Evolutionary conservation across 345 rosid genomes (phyloP), one percentile per base, ranked within the genome.

Genomic region (Pugionium cornutum): DNA sequence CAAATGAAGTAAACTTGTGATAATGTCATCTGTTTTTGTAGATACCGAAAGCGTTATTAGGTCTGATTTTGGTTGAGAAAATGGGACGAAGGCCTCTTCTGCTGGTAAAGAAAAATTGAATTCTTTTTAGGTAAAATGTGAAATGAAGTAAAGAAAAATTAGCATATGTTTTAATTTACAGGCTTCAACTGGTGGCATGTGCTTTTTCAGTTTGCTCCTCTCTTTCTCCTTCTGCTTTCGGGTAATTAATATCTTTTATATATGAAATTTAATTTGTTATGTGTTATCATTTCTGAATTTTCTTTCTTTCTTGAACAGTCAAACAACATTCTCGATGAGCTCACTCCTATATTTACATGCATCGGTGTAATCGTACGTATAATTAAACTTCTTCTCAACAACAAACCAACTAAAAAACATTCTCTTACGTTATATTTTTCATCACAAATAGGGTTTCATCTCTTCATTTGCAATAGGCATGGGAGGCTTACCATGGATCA

Each of bases 401-500:
- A 34, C 5, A 5, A 34, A 3, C 5, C 5, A 34, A 5, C 5
- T 34, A 34, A 3, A 34, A 34, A 34, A 34, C 5, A 3, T 34
- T 34, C 5, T 34, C 18, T 68, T 0, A 68, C 58, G 25, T 58
- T 4, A 31, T 40, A 42, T 44, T 18, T 25, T 32, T 36, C 34
- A 4, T 46, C 33, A 32, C 53, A 30, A 55, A 58, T 44, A 80
- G 95, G 89, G 82, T n/a, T 71, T 56, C 39, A 32, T 69, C 10
- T 59, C 75, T n/a, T 9, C 73, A 36, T 78, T 62, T 62, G 65
- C 78, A 30, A 0, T 79, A 30, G 86, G 86, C 41, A 78, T 84
- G 79, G 78, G 83, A 58, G 83, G 83, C 52, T 69, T 84, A 42
- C 83, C 89, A 31, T 80, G 83, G 78, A 73, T 80, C 69, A 70